Evolutionary conservation across 768 basidiomycete species (phyloP).

Genomic region (Infundibulicybe gibba): DNA sequence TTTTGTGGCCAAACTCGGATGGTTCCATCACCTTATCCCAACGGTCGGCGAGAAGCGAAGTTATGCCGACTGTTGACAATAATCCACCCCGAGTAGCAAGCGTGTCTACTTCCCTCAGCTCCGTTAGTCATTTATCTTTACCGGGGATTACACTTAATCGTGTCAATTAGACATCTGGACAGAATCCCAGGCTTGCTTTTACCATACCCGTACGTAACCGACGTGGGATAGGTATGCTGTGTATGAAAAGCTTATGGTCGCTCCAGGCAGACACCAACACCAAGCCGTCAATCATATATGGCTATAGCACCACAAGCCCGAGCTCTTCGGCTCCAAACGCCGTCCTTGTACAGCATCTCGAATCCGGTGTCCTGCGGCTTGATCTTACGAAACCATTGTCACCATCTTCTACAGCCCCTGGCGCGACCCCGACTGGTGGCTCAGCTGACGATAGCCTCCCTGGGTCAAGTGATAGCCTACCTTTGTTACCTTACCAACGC

Average conservation of each 20-base stretch:
- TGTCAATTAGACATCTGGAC: constrained; percentile 31
- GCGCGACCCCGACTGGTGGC: constrained; percentile 11
- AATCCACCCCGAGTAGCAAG: constrained; percentile 52
- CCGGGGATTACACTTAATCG: background rate
- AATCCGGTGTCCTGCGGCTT: constrained; percentile 35
- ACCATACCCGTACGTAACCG: constrained; percentile 41
- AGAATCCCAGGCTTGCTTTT: constrained; percentile 43
- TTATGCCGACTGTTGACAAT: constrained; percentile 53
- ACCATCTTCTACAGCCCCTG: constrained; percentile 16
- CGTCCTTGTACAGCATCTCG: constrained; percentile 42
- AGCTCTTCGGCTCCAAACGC: constrained; percentile 41
- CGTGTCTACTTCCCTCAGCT: constrained; percentile 27
- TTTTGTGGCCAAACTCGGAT: constrained; percentile 67
- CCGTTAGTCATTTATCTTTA: constrained; percentile 24
- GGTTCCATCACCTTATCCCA: constrained; percentile 65
- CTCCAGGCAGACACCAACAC: constrained; percentile 38
- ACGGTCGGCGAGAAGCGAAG: constrained; percentile 45
- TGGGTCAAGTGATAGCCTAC: constrained; percentile 22
- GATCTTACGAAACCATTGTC: constrained; percentile 43
- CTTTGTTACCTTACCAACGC: constrained; percentile 43
- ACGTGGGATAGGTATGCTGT: background rate
- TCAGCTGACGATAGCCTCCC: constrained; percentile 9
- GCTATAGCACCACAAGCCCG: constrained; percentile 49
- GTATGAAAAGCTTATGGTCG: background rate
- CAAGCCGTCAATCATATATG: constrained; percentile 52